Conservation (phyloP, 352 stramenopile genomes). For the Pythium chondricola region DNA sequence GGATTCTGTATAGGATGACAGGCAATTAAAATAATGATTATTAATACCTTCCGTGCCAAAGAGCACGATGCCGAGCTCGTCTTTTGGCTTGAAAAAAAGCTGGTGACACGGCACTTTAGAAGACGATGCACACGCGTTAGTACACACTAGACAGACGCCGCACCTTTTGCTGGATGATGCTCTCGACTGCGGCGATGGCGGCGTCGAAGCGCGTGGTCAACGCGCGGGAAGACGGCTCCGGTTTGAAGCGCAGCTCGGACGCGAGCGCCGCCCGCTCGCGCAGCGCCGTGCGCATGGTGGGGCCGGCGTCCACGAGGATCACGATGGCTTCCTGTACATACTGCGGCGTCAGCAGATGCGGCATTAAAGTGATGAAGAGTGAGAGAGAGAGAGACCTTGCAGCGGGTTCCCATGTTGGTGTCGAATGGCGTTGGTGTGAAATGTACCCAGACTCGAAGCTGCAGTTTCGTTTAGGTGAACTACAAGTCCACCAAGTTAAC, state of each 20-base stretch:
- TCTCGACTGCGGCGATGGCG: slow-evolving; percentile 48
- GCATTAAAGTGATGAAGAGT: not conserved
- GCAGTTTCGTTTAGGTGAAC: not conserved
- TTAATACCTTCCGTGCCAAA: slow-evolving; percentile 65
- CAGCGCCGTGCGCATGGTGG: slow-evolving; percentile 54
- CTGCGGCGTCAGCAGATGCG: no score
- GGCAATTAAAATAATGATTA: no score
- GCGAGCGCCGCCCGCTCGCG: slow-evolving; percentile 24
- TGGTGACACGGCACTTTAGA: slow-evolving; percentile 5
- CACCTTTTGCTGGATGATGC: slow-evolving; percentile 67
- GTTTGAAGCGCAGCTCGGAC: slow-evolving; percentile 16
- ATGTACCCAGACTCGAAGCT: not conserved
- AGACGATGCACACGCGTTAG: not conserved
- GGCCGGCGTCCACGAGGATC: slow-evolving; percentile 57
- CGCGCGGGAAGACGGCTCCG: not conserved
- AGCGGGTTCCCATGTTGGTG: slow-evolving; percentile 14
- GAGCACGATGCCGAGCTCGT: slow-evolving; percentile 72
- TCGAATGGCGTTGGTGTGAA: not conserved
- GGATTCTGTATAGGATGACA: no score
- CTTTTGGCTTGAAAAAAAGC: slow-evolving; percentile 77
- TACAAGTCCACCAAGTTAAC: no score
- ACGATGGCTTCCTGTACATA: slow-evolving; percentile 62
- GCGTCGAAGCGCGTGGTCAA: slow-evolving; percentile 55
- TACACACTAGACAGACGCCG: not conserved
- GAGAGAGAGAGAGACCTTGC: slow-evolving; percentile 12